Evolutionary conservation across 225 moss, liverwort and hornwort species (phyloP), one percentile per base, ranked within the genome.

Genomic region (Polytrichum commune): DNA sequence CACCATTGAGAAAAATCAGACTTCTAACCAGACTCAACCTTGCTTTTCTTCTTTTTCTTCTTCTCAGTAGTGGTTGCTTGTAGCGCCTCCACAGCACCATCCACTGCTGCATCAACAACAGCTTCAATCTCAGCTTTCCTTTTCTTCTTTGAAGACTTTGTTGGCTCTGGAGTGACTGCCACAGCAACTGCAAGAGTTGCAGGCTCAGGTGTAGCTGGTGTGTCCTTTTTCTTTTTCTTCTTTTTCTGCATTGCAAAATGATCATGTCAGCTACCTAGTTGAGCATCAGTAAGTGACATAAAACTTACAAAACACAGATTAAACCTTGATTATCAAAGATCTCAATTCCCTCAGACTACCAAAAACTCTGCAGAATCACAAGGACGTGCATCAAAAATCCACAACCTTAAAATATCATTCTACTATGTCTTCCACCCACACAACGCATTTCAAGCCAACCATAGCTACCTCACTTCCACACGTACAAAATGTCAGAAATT

Each of bases 81-180:
- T 56, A 55, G 57, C 32, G 24, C 65, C 24, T 54, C 77, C 60
- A 83, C 69, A 1, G 62, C 77, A 30, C 69, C 78, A 58, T 81
- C 89, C 19, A 76, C 81, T 65, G 73, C 81, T 2, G 78, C 86
- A 56, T 74, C 80, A 30, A 69, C 86, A 35, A 57, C 66, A 6
- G 69, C 82, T 66, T 67, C 78, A 0, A 75, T 53, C 67, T 79
- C 86, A 29, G 79, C 77, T 68, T 87, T 90, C 77, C 87, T 85
- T 70, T 83, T 85, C 60, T 91, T 89, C 78, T 76, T 85, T 16
- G 83, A 80, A 0, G 83, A 76, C 58, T 79, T 82, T 0, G 72
- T 74, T 23, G 62, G 24, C 67, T 75, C 84, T 16, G 75, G 79
- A 53, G 81, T 80, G 5, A 68, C 76, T 27, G 64, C 76, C 19